Base-by-base conservation (phyloP, 805 yeast species). In the Ogataea trehalophila region DNA sequence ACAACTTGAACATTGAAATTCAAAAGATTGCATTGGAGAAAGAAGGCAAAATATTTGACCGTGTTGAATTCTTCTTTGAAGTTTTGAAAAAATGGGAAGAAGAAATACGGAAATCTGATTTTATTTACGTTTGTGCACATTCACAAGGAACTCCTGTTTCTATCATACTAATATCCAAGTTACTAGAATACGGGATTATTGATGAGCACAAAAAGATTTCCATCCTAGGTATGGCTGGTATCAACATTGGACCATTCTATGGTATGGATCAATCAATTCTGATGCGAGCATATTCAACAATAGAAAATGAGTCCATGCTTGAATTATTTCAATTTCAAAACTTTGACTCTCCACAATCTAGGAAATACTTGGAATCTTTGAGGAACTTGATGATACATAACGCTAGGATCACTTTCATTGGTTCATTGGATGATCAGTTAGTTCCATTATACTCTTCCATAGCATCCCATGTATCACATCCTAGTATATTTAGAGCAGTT, bases 101-200 rank as follows among this genome's bases (percentile, higher is more conserved):
- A 35, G 71, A 67, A 41, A 56, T 68, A 5, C 42, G 51, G 9
- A 54, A 59, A 36, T 92, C 97, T 0, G 98, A 92, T 65, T 85
- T 85, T 52, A 79, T 92, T n/a, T 89, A 85, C 61, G 78, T 92
- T 52, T 97, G 97, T 1, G 83, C 95, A 0, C 99, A 92, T 66
- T 91, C 97, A 0, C 99, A 92, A 65, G 99, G 99, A 0, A 83
- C 92, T 41, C 97, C 96, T 0, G 98, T 94, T 0, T 79, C 96
- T 0, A 81, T 89, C 1, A 82, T 88, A 33, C 64, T 92, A 29
- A 67, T 90, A n/a, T 85, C 96, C 0, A 75, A 76, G 54, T 72
- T 92, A 38, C 76, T 92, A 13, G 85, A 80, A 53, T 74, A 77
- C 35, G 94, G 81, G 0, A 53, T 67, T 8, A 71, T 79, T 11